phyloP scores from a whole-genome alignment of 208 protist species.

The Crithidia fasciculata region DNA sequence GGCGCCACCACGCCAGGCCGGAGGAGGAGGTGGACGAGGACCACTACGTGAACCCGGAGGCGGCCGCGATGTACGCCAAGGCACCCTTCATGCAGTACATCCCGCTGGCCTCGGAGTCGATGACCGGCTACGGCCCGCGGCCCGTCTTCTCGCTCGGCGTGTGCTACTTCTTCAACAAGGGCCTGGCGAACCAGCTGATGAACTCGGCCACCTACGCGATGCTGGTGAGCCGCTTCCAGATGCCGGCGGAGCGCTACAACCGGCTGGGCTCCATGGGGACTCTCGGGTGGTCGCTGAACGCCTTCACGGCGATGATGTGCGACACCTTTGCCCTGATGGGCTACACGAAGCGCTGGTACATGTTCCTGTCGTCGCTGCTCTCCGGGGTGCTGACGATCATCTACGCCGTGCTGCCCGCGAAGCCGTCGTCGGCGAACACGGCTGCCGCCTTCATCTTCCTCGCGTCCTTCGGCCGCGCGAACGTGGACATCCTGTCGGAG shows the following conservation, averaged over 20 bases:
- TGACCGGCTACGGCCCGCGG: conserved; percentile 36
- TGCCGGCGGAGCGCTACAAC: neutral
- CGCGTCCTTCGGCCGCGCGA: no score
- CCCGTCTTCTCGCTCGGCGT: conserved; percentile 42
- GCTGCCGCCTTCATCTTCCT: no score
- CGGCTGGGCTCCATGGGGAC: conserved; percentile 13
- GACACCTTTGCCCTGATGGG: conserved; percentile 53
- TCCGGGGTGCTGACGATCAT: no score
- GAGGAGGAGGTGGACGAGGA: no score
- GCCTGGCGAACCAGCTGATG: conserved; percentile 52
- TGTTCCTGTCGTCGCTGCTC: no score
- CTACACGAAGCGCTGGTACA: conserved; percentile 67
- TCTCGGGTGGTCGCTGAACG: conserved; percentile 53
- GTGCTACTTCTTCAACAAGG: conserved; percentile 56
- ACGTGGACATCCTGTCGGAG: no score
- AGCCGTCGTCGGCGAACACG: no score
- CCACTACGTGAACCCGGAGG: conserved; percentile 2
- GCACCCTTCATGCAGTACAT: conserved; percentile 15
- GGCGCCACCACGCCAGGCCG: no score
- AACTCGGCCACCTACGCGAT: conserved; percentile 35
- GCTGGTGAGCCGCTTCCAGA: conserved; percentile 33
- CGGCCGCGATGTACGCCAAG: conserved; percentile 1
- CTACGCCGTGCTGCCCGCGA: no score
- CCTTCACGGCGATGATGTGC: conserved; percentile 50
- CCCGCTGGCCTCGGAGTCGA: conserved; percentile 8